Percentiles rank a stretch among this genome's conserved stretches.
These are phyloP conservation scores for Xylogone sp. DNA, from an alignment of 2,329 filamentous ascomycete genomes.

Conservation along the genomic window DNA sequence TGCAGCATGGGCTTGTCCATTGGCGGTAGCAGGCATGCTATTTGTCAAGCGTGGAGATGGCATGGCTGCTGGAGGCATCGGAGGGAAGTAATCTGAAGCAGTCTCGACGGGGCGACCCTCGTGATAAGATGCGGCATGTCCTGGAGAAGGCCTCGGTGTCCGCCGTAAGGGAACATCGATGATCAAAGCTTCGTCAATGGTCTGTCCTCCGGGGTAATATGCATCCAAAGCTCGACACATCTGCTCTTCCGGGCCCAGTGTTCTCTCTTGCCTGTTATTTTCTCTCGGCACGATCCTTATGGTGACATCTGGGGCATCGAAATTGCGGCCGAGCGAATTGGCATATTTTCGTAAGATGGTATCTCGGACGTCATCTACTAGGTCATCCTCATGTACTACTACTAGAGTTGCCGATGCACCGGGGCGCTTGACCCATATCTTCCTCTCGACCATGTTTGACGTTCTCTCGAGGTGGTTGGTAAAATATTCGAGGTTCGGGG, in stretches of 20 bases:
- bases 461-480: constrained; percentile 25
- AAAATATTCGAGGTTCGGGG: constrained; percentile 29
- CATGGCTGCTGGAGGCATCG: constrained; percentile 43
- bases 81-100: constrained; percentile 80
- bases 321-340: constrained; percentile 84
- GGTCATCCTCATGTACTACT: constrained; percentile 77
- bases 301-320: constrained; percentile 85
- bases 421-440: constrained; percentile 92
- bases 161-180: constrained; percentile 79
- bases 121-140: constrained; percentile 56
- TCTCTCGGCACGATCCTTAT: constrained; percentile 75
- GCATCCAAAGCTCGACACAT: constrained; percentile 74
- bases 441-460: constrained; percentile 59
- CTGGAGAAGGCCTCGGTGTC: constrained; percentile 78
- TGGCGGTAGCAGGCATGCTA: constrained; percentile 19
- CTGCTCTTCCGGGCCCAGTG: constrained; percentile 80
- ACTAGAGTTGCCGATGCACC: constrained; percentile 84
- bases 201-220: constrained; percentile 84
- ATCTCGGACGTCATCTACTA: constrained; percentile 93
- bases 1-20: constrained; percentile 19
- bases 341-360: constrained; percentile 89
- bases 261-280: constrained; percentile 55
- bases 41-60: constrained; percentile 28
- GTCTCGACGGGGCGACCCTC: constrained; percentile 63
- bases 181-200: constrained; percentile 81